Evolutionary conservation across 2,329 filamentous ascomycete species (phyloP), one percentile per base, ranked within the genome.

Genomic region (Verticillium dahliae): DNA sequence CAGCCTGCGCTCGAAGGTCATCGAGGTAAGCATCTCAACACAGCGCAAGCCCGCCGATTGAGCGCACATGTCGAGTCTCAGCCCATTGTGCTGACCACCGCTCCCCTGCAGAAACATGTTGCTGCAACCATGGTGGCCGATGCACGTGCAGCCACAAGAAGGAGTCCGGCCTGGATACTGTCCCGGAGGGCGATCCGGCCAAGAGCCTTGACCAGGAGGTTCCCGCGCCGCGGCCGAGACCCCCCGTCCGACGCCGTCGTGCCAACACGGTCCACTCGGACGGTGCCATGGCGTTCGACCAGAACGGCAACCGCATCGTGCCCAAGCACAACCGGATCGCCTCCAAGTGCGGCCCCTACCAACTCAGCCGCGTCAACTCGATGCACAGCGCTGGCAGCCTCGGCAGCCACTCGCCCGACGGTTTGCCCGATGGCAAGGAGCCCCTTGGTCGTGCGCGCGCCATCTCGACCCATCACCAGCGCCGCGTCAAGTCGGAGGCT

Each of bases 61-160:
- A 13, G 3, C 35, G 35, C 35, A 37, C 13, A 37, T 37, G 35
- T 37, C 27, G 27, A 37, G 35, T 37, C 13, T 37, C 5, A 2
- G 35, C 13, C 35, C 7, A 37, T 27, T 13, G 35, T 50, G 45
- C 45, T 50, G n/a, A 50, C 45, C 45, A 18, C 45, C 39, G 13
- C 39, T 55, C 27, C 31, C 35, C 15, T 33, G 61, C 76, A 85
- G 85, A 87, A 68, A 87, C 83, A 67, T 90, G 87, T 73, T 89
- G 85, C 75, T 90, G 87, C 74, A 89, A 88, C 72, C 87, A 89
- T 68, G 87, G 87, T 65, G 85, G 82, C 56, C 83, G 83, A 67
- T 90, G 87, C 77, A 84, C 84, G 60, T 90, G 87, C 73, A 80
- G 80, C 61, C 74, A 82, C 70, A 89, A 88, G 75, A 87, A 85